Evolutionary conservation across 495 filamentous ascomycete species (phyloP).

Genomic region (Chlorociboria aeruginascens): DNA sequence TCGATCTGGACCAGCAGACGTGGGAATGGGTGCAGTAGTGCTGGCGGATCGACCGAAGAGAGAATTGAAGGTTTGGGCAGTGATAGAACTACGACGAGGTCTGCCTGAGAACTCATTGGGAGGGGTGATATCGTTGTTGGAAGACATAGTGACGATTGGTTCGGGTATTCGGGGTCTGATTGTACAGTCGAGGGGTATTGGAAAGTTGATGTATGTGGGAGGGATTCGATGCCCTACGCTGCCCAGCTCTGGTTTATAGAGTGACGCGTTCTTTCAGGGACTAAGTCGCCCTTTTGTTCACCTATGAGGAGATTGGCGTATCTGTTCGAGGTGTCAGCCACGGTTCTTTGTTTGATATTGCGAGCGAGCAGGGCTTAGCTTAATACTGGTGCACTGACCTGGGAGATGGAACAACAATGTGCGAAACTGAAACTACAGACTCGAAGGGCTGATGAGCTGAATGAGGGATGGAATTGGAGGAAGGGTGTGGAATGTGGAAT

Average conservation of each 20-base stretch:
- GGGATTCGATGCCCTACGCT: constrained; percentile 13
- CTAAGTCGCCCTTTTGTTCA: too few species aligned
- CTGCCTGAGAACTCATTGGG: constrained; percentile 12
- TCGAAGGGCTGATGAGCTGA: too few species aligned
- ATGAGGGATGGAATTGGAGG: too few species aligned
- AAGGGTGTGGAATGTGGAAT: too few species aligned
- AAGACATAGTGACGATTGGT: constrained; percentile 25
- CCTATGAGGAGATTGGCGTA: neutral
- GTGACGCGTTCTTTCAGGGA: too few species aligned
- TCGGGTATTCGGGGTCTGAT: neutral
- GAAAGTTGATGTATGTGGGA: neutral
- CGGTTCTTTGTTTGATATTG: too few species aligned
- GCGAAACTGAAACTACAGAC: too few species aligned
- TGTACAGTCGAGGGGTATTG: neutral
- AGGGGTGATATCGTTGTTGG: constrained; percentile 26
- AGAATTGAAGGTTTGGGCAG: constrained; percentile 39
- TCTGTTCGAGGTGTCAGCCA: too few species aligned
- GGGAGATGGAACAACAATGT: too few species aligned
- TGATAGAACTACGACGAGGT: constrained; percentile 41
- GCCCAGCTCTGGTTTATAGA: constrained; percentile 12
- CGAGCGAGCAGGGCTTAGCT: too few species aligned
- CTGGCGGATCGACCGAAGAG: constrained; percentile 41
- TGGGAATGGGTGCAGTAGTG: constrained; percentile 36
- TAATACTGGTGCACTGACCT: too few species aligned
- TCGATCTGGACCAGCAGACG: constrained; percentile 57